Evolutionary conservation across 1,284 basidiomycete species (phyloP).

Genomic region (Tilletia setariae): DNA sequence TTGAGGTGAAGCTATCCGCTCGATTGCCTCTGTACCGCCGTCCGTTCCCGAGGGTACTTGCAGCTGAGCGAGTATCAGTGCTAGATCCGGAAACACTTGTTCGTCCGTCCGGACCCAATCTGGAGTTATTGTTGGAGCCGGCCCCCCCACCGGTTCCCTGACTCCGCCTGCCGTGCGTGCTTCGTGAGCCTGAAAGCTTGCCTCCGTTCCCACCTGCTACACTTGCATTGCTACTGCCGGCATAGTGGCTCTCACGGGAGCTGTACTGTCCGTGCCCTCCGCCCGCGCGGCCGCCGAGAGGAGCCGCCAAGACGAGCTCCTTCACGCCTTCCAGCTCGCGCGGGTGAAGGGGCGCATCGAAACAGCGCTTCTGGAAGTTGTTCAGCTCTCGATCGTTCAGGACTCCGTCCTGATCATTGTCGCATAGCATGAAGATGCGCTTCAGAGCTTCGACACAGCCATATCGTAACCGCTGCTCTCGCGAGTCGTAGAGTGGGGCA

Average conservation of each 20-base stretch:
- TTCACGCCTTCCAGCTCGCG: constrained; percentile 74
- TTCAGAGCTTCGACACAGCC: constrained; percentile 82
- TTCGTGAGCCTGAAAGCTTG: not conserved
- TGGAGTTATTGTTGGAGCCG: not conserved
- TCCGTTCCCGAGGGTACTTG: constrained; percentile 3
- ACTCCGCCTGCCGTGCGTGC: not conserved
- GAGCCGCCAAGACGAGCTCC: constrained; percentile 44
- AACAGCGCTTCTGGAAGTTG: constrained; percentile 95
- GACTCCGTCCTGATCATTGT: constrained; percentile 88
- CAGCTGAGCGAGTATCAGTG: not conserved
- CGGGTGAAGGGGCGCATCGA: constrained; percentile 83
- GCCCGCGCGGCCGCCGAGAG: constrained; percentile 21
- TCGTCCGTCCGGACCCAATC: not conserved
- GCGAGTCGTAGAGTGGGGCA: constrained; percentile 91
- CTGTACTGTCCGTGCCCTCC: not conserved
- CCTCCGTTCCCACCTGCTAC: not conserved
- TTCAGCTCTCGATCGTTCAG: constrained; percentile 88
- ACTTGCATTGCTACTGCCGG: constrained; percentile 12
- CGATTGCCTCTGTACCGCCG: not conserved
- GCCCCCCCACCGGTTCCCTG: not conserved
- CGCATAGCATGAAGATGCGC: constrained; percentile 94
- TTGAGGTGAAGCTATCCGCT: constrained; percentile 18
- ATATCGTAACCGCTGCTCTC: constrained; percentile 79
- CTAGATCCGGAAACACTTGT: constrained; percentile 1
- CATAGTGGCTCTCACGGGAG: constrained; percentile 13